Evolutionary conservation across 2,329 filamentous ascomycete genomes (phyloP), one percentile per base, ranked within the genome.

Genomic region (Ceratocystis destructans): DNA sequence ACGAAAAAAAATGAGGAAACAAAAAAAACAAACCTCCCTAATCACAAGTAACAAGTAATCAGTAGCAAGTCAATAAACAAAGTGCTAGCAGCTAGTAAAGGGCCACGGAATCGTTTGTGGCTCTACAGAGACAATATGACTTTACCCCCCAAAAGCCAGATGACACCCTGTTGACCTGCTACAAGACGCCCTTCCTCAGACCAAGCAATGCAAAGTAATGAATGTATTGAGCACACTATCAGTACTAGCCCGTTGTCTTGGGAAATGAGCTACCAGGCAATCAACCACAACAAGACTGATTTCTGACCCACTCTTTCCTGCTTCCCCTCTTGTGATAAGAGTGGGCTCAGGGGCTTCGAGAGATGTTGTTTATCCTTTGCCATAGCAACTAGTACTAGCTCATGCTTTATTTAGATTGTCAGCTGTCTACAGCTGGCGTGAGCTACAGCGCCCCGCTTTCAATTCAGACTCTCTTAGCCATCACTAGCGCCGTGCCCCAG

Each of bases 401-500:
- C 37, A 41, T 5, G 37, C 4, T 41, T 41, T 15, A 5, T 15
- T 37, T 15, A 22, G 4, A 5, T 0, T 20, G 7, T 1, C 55
- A 59, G 25, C 55, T 12, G 55, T 1, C 1, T 0, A 3, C 55
- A n/a, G 55, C 55, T 37, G 55, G 1, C 28, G 10, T 15, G 0
- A 0, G 1, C 28, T 12, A 1, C 15, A 8, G 15, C 8, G 12
- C 28, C 28, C 17, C 25, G 31, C 22, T 20, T 28, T 31, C 44
- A 48, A 10, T 20, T 48, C 15, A 53, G 22, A 25, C 17, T 53
- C 76, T 78, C 72, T 79, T 79, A 17, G 82, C 82, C 76, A 86
- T 75, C 55, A 87, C 71, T 62, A 87, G 75, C 48, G 79, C 81
- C 68, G 80, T 85, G 0, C 83, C 84, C 84, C 84, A 86, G 69